These are phyloP conservation scores for Sphaerosporella brunnea DNA, from an alignment of 495 filamentous ascomycete species.

Conservation along the genomic window DNA sequence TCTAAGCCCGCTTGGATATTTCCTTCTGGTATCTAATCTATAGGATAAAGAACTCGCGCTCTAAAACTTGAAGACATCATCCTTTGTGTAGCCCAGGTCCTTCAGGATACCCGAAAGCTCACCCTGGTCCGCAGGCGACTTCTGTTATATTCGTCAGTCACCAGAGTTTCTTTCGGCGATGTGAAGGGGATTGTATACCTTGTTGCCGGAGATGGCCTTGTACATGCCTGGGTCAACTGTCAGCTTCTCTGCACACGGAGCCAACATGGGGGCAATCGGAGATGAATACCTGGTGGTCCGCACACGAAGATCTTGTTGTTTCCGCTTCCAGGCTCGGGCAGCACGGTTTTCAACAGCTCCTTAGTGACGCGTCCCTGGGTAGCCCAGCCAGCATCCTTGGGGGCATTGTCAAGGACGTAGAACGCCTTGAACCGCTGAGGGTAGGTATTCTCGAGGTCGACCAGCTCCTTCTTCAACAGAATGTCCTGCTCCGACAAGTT, in stretches of 20 bases:
- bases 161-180: too few relatives aligned
- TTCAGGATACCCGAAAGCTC: slow-evolving; percentile 69
- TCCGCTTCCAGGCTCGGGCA: slow-evolving; percentile 72
- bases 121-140: slow-evolving; percentile 77
- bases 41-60: slow-evolving; percentile 7
- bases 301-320: slow-evolving; percentile 78
- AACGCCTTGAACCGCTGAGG: slow-evolving; percentile 80
- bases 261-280: background rate
- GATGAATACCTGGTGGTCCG: slow-evolving; percentile 5
- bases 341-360: slow-evolving; percentile 77
- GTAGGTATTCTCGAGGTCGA: slow-evolving; percentile 73
- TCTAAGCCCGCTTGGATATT: too few relatives aligned
- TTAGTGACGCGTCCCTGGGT: slow-evolving; percentile 68
- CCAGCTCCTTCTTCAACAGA: slow-evolving; percentile 64
- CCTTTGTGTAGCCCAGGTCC: slow-evolving; percentile 77
- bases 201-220: slow-evolving; percentile 63
- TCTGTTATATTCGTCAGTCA: too few relatives aligned
- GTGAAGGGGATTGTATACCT: too few relatives aligned
- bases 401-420: slow-evolving; percentile 76
- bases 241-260: background rate
- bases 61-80: slow-evolving; percentile 98
- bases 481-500: slow-evolving; percentile 78
- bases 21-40: slow-evolving; percentile 1
- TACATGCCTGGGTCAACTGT: slow-evolving; percentile 55
- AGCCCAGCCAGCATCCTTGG: slow-evolving; percentile 46